phyloP scores from a whole-genome alignment of 2,329 filamentous ascomycete genomes.

The Aureobasidium musti region DNA sequence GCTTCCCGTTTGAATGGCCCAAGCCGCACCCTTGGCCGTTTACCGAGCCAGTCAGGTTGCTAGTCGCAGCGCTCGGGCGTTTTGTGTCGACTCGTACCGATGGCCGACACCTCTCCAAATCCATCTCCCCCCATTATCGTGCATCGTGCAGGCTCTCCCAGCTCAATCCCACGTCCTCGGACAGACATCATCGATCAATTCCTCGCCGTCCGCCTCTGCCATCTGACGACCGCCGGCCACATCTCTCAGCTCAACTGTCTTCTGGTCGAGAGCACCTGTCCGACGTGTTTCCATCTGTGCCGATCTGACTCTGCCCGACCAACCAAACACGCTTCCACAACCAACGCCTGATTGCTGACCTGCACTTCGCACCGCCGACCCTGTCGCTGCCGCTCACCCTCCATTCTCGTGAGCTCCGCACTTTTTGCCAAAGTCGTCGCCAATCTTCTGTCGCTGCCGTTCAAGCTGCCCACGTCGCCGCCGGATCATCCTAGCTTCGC shows the following conservation, averaged over 20 bases:
- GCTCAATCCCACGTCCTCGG: slow-evolving; percentile 16
- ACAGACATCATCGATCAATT: slow-evolving; percentile 19
- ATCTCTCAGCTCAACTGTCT: neutral
- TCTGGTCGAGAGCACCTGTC: neutral
- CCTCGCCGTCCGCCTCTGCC: neutral
- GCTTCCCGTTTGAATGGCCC: slow-evolving; percentile 12
- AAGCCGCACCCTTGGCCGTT: slow-evolving; percentile 19
- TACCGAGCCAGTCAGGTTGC: slow-evolving; percentile 23
- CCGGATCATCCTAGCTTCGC: slow-evolving; percentile 4
- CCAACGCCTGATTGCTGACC: slow-evolving; percentile 26
- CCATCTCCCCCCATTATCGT: slow-evolving; percentile 25
- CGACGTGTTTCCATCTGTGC: slow-evolving; percentile 2
- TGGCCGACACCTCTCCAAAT: slow-evolving; percentile 21
- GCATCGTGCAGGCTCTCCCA: slow-evolving; percentile 22
- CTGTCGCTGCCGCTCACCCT: slow-evolving; percentile 21
- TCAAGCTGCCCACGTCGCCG: neutral
- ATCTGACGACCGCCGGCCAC: neutral
- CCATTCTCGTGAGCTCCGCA: slow-evolving; percentile 24
- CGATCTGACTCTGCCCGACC: slow-evolving; percentile 19
- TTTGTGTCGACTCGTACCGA: slow-evolving; percentile 3
- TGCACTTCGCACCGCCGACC: slow-evolving; percentile 21
- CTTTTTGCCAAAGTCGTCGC: neutral
- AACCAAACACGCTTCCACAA: slow-evolving; percentile 17
- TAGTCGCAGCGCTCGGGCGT: neutral
- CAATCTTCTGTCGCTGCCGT: neutral